Evolutionary conservation across 2,329 filamentous ascomycete species (phyloP).

Genomic region (Ascochyta koolunga): DNA sequence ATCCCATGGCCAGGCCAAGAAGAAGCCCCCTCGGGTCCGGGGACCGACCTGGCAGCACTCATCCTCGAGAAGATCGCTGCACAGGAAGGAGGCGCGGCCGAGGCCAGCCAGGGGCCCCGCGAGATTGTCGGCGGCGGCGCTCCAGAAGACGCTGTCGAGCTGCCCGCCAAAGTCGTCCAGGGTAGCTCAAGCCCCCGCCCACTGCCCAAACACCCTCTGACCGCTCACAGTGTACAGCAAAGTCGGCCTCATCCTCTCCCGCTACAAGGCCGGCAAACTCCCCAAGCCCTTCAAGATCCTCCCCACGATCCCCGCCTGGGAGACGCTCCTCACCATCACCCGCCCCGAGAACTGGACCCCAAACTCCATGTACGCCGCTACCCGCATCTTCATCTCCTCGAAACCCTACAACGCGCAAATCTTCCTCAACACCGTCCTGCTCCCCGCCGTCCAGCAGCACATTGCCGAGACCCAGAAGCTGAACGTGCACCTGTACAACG

Average conservation of each 20-base stretch:
- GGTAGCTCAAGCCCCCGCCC: conserved; percentile 10
- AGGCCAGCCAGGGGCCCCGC: conserved; percentile 48
- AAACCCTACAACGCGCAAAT: conserved; percentile 80
- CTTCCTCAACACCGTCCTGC: conserved; percentile 84
- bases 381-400: conserved; percentile 87
- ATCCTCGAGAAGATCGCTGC: conserved; percentile 94
- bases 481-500: conserved; percentile 93
- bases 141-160: conserved; percentile 80
- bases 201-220: conserved; percentile 11
- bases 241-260: conserved; percentile 85
- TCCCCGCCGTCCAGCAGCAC: conserved; percentile 90
- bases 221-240: conserved; percentile 74
- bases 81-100: conserved; percentile 74
- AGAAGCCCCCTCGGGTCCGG: conserved; percentile 46
- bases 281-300: conserved; percentile 98
- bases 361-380: conserved; percentile 86
- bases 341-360: conserved; percentile 78
- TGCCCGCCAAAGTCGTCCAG: conserved; percentile 90
- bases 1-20: conserved; percentile 70
- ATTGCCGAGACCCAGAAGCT: conserved; percentile 94
- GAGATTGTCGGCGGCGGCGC: conserved; percentile 61
- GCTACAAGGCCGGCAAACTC: conserved; percentile 94
- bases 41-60: conserved; percentile 85
- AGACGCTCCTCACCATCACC: conserved; percentile 84
- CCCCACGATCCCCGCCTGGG: conserved; percentile 90